phyloP scores from a whole-genome alignment of 768 basidiomycete species.

The Podaxis sp. region DNA sequence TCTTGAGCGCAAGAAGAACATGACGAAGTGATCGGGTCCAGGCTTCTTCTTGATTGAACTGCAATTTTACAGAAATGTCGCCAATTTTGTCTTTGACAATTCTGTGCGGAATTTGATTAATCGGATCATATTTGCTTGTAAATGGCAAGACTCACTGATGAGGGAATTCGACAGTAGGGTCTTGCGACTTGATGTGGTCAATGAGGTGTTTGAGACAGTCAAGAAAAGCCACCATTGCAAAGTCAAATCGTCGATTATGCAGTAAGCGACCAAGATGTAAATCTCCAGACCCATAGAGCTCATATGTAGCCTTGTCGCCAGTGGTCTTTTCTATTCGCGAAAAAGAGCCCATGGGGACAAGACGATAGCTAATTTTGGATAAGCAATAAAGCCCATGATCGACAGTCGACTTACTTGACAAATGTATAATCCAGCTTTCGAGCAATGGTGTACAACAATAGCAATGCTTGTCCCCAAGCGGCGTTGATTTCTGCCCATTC shows the following conservation, averaged over 20 bases:
- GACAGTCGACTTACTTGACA: slow-evolving; percentile 57
- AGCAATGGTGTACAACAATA: slow-evolving; percentile 88
- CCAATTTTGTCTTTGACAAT: slow-evolving; percentile 94
- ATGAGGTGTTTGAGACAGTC: slow-evolving; percentile 93
- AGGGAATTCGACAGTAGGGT: slow-evolving; percentile 73
- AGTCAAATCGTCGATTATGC: slow-evolving; percentile 94
- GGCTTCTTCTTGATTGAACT: slow-evolving; percentile 92
- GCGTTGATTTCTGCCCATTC: slow-evolving; percentile 99
- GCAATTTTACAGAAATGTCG: slow-evolving; percentile 90
- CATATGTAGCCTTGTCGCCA: slow-evolving; percentile 83
- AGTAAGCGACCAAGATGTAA: slow-evolving; percentile 83
- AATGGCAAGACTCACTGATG: slow-evolving; percentile 66
- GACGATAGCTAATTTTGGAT: slow-evolving; percentile 62
- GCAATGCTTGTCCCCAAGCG: slow-evolving; percentile 95
- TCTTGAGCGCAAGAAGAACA: slow-evolving; percentile 86
- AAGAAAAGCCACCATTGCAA: slow-evolving; percentile 94
- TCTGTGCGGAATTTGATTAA: slow-evolving; percentile 37
- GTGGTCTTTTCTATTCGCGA: slow-evolving; percentile 84
- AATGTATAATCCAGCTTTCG: slow-evolving; percentile 90
- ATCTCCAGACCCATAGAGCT: slow-evolving; percentile 94
- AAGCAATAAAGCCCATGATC: not conserved
- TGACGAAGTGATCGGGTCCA: slow-evolving; percentile 96
- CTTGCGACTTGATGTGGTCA: slow-evolving; percentile 79
- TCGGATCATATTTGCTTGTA: slow-evolving; percentile 13
- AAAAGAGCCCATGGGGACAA: slow-evolving; percentile 94